Conservation (phyloP, 495 filamentous ascomycete genomes). For the Massariosphaeria phaeospora region DNA sequence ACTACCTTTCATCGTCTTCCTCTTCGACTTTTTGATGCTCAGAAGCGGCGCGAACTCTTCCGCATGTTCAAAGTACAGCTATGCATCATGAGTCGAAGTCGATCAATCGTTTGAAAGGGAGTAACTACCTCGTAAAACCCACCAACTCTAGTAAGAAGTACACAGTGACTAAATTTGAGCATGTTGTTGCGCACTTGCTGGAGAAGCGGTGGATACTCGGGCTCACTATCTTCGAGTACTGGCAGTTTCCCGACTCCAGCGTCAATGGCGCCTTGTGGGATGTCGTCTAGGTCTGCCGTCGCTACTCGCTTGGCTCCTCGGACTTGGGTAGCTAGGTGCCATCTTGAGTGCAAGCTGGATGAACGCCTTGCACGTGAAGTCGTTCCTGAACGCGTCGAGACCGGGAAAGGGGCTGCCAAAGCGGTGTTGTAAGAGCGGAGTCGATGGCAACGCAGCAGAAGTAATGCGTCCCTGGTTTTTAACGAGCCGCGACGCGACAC, state of each 20-base stretch:
- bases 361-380: constrained; percentile 14
- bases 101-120: neutral
- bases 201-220: constrained; percentile 79
- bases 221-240: constrained; percentile 45
- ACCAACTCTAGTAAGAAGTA: constrained; percentile 84
- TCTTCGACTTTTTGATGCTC: constrained; percentile 79
- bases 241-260: neutral
- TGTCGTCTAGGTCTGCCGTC: constrained; percentile 23
- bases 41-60: constrained; percentile 80
- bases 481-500: no score
- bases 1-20: constrained; percentile 47
- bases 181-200: constrained; percentile 87
- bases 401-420: constrained; percentile 6
- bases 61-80: constrained; percentile 90
- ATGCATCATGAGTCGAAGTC: neutral
- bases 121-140: constrained; percentile 77
- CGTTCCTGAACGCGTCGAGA: neutral
- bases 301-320: constrained; percentile 24
- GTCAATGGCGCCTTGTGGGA: constrained; percentile 28
- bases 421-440: neutral
- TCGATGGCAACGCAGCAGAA: no score
- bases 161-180: constrained; percentile 80
- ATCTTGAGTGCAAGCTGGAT: neutral
- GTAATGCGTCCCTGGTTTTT: no score
- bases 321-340: constrained; percentile 1